phyloP scores from a whole-genome alignment of 495 filamentous ascomycete species.

The Echria macrotheca region DNA sequence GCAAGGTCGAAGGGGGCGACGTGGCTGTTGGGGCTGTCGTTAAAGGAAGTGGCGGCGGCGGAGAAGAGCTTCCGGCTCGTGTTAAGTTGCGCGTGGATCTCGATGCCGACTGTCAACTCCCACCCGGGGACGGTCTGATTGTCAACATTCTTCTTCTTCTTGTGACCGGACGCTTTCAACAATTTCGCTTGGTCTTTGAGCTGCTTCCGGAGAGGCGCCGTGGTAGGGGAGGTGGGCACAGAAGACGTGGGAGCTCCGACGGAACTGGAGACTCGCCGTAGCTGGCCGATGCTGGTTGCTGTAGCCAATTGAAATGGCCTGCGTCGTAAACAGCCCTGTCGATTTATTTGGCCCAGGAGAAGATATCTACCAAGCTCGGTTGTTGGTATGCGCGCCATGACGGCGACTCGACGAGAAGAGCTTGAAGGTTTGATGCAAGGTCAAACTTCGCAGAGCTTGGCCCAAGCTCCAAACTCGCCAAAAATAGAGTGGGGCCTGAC shows the following conservation, averaged over 20 bases:
- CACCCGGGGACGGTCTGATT: conserved; percentile 57
- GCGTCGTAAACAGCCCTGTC: conserved; percentile 35
- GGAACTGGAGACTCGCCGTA: neutral
- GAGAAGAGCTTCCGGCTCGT: conserved; percentile 83
- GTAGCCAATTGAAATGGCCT: neutral
- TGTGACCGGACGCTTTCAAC: conserved; percentile 34
- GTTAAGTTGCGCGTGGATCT: conserved; percentile 95
- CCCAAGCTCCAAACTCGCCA: no score
- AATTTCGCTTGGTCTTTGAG: conserved; percentile 66
- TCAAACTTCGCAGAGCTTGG: no score
- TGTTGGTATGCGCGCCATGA: conserved; percentile 36
- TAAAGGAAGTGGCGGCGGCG: conserved; percentile 58
- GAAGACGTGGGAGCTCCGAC: neutral
- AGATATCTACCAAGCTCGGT: conserved; percentile 43
- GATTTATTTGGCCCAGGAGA: conserved; percentile 37
- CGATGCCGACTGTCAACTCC: conserved; percentile 91
- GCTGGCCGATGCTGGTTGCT: neutral
- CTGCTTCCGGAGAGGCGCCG: conserved; percentile 62
- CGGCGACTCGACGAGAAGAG: no score
- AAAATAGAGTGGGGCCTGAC: no score
- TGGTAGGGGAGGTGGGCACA: neutral
- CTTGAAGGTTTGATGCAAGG: no score
- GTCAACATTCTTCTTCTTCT: conserved; percentile 38
- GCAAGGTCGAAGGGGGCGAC: conserved; percentile 86
- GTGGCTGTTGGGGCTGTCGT: conserved; percentile 71